These are phyloP conservation scores for Aspergillus chevalieri DNA, from an alignment of 2,329 filamentous ascomycete species.

Conservation along the genomic window DNA sequence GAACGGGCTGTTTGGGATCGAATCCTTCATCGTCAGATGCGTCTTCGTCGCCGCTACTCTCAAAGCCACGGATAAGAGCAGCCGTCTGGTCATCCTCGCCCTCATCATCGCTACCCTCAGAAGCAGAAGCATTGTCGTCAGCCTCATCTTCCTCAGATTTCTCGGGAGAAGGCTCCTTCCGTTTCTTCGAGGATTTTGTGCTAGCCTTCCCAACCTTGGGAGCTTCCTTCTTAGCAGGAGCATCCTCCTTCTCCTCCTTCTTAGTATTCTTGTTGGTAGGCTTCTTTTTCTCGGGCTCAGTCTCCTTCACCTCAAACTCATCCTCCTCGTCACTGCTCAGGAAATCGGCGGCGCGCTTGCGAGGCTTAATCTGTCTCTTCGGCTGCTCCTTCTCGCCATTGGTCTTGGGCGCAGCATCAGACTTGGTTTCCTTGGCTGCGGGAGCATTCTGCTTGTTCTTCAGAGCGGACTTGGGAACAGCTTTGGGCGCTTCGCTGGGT, in stretches of 20 bases:
- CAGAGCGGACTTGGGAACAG: constrained; percentile 25
- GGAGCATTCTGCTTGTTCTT: constrained; percentile 26
- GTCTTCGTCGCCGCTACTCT: constrained; percentile 50
- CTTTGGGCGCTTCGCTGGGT: constrained; percentile 20
- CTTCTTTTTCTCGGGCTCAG: constrained; percentile 28
- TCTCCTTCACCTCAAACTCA: constrained; percentile 14
- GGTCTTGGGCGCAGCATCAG: constrained; percentile 23
- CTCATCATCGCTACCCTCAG: constrained; percentile 22
- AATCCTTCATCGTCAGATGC: constrained; percentile 42
- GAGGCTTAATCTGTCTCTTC: constrained; percentile 35
- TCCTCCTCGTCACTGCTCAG: constrained; percentile 40
- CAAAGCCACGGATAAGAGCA: constrained; percentile 50
- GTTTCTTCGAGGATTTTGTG: constrained; percentile 29
- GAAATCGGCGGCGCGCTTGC: constrained; percentile 45
- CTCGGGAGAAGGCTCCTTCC: constrained; percentile 27
- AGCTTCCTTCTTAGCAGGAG: constrained; percentile 14
- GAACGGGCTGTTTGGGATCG: constrained; percentile 40
- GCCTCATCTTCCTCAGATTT: constrained; percentile 32
- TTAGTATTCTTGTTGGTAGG: constrained; percentile 42
- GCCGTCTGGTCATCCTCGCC: constrained; percentile 48
- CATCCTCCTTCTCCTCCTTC: constrained; percentile 19
- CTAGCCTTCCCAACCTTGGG: constrained; percentile 12
- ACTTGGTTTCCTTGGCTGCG: constrained; percentile 17
- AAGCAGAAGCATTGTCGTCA: constrained; percentile 21
- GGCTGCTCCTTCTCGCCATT: constrained; percentile 24